phyloP scores from a whole-genome alignment of 148 eudicot species.

The Dysphania ambrosioides region DNA sequence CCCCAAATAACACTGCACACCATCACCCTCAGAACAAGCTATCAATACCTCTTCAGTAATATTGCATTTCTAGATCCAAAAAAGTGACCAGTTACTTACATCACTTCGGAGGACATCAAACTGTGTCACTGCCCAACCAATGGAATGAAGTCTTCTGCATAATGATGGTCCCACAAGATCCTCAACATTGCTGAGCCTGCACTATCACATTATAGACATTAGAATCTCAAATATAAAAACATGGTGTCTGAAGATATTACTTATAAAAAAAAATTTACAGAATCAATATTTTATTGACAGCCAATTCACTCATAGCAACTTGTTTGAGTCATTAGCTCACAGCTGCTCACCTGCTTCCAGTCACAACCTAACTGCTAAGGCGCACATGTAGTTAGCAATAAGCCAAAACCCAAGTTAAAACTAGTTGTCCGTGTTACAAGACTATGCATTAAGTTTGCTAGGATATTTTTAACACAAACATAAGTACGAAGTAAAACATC shows the following conservation, averaged over 20 bases:
- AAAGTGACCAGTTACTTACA: conserved; percentile 42
- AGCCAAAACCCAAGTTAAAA: not conserved
- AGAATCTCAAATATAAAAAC: conserved; percentile 24
- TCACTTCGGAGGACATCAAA: conserved; percentile 66
- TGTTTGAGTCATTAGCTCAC: not conserved
- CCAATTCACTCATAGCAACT: not conserved
- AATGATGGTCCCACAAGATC: conserved; percentile 64
- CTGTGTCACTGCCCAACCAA: conserved; percentile 78
- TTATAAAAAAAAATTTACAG: not conserved
- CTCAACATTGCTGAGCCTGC: conserved; percentile 85
- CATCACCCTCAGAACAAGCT: not conserved
- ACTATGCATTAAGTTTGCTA: not conserved
- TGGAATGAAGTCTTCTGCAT: conserved; percentile 73
- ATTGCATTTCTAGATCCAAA: not conserved
- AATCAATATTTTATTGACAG: not conserved
- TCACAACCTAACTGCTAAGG: not conserved
- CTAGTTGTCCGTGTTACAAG: not conserved
- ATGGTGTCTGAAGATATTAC: not conserved
- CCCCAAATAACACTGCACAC: too few species aligned
- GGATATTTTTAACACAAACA: not conserved
- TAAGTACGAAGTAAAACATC: not conserved
- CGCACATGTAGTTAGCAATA: not conserved
- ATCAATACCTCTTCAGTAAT: not conserved
- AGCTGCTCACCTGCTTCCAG: not conserved
- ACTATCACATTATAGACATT: conserved; percentile 55